phyloP scores from a whole-genome alignment of 23 red algal species.

The Cyanidium caldarium region DNA sequence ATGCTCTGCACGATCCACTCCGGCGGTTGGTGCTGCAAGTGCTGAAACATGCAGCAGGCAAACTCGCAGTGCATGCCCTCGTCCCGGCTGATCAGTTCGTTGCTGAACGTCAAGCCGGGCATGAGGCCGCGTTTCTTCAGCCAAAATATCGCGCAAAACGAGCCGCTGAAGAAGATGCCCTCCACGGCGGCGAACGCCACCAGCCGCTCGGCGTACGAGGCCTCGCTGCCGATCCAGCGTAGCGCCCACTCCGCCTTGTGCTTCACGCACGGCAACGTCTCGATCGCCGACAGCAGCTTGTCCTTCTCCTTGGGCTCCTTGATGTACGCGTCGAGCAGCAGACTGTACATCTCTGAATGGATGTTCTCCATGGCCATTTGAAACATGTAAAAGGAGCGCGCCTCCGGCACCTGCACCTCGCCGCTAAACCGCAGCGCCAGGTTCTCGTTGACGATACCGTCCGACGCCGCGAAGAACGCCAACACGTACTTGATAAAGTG shows the following conservation, averaged over 20 bases:
- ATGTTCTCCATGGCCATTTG: slow-evolving; percentile 29
- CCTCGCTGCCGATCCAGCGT: slow-evolving; percentile 6
- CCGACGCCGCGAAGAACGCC: slow-evolving; percentile 22
- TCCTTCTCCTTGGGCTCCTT: slow-evolving; percentile 9
- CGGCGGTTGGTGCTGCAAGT: neutral
- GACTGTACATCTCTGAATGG: slow-evolving; percentile 23
- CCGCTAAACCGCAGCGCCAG: slow-evolving; percentile 15
- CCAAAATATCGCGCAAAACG: slow-evolving; percentile 27
- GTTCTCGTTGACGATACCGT: slow-evolving; percentile 25
- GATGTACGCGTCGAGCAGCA: slow-evolving; percentile 11
- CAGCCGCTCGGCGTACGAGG: slow-evolving; percentile 8
- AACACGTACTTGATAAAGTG: slow-evolving; percentile 20
- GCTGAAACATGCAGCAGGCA: slow-evolving; percentile 13
- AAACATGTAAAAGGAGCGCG: slow-evolving; percentile 23
- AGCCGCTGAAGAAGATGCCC: slow-evolving; percentile 23
- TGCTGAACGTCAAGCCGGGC: slow-evolving; percentile 21
- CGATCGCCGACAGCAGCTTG: slow-evolving; percentile 3
- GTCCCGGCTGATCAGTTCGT: slow-evolving; percentile 18
- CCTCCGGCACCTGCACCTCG: slow-evolving; percentile 18
- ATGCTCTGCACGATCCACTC: neutral
- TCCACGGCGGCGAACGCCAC: slow-evolving; percentile 18
- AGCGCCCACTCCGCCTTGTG: slow-evolving; percentile 18
- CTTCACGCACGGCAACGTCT: slow-evolving; percentile 13
- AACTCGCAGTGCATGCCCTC: slow-evolving; percentile 27
- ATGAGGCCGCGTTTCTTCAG: slow-evolving; percentile 25